Evolutionary conservation across 805 yeast genomes (phyloP).

Genomic region (Metschnikowia arizonensis): DNA sequence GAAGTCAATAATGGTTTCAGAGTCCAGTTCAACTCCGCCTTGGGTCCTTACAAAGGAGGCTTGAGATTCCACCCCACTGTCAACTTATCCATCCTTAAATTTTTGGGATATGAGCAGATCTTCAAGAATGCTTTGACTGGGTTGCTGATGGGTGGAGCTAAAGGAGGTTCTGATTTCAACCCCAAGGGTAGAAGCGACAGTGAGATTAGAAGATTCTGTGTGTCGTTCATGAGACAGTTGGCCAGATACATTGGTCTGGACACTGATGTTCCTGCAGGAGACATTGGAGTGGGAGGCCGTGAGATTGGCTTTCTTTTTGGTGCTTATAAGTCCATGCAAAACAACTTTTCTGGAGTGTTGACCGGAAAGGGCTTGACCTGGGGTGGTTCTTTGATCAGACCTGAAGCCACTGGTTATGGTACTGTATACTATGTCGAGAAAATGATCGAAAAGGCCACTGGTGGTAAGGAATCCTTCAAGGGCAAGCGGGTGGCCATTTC

Average conservation of each 20-base stretch:
- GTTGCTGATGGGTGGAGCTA: slow-evolving; percentile 98
- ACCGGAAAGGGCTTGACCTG: slow-evolving; percentile 97
- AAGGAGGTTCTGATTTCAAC: slow-evolving; percentile 98
- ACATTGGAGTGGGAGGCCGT: slow-evolving; percentile 97
- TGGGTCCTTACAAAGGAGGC: slow-evolving; percentile 99
- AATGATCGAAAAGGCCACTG: slow-evolving; percentile 91
- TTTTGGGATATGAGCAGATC: slow-evolving; percentile 96
- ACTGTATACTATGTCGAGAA: slow-evolving; percentile 93
- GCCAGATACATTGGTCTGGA: slow-evolving; percentile 95
- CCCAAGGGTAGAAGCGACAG: slow-evolving; percentile 91
- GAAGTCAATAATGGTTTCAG: slow-evolving; percentile 97
- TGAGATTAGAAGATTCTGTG: slow-evolving; percentile 97
- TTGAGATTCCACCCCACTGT: slow-evolving; percentile 97
- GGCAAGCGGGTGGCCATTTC: slow-evolving; percentile 96
- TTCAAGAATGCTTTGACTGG: slow-evolving; percentile 98
- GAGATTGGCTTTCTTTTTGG: slow-evolving; percentile 94
- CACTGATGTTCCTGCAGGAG: slow-evolving; percentile 99
- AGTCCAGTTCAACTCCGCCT: slow-evolving; percentile 96
- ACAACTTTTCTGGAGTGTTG: slow-evolving; percentile 93
- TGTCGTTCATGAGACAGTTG: slow-evolving; percentile 91
- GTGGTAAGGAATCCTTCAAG: slow-evolving; percentile 82
- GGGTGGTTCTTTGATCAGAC: slow-evolving; percentile 99
- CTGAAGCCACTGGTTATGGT: slow-evolving; percentile 99
- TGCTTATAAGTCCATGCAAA: slow-evolving; percentile 88
- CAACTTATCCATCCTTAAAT: slow-evolving; percentile 89